A percentile compares a stretch with the other conserved stretches of the same genome.
phyloP scores from a whole-genome alignment of 805 yeast genomes.

The Yamadazyma scolyti region DNA sequence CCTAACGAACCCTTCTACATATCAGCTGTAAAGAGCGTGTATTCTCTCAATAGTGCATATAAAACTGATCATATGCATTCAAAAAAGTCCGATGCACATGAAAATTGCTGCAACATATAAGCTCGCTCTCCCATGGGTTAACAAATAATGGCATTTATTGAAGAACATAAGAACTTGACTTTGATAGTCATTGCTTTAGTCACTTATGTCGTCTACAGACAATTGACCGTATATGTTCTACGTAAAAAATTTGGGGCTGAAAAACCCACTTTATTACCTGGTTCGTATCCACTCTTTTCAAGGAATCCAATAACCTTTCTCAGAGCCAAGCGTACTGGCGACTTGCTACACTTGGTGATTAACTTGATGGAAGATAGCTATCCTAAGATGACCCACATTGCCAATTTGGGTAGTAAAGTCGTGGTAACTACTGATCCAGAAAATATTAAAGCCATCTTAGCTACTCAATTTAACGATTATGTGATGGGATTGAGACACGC shows the following conservation, averaged over 20 bases:
- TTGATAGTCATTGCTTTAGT: slow-evolving; percentile 2
- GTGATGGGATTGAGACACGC: slow-evolving; percentile 26
- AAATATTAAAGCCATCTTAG: slow-evolving; percentile 30
- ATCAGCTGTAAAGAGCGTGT: no score
- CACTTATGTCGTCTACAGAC: slow-evolving; percentile 1
- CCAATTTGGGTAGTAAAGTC: slow-evolving; percentile 18
- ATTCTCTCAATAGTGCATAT: no score
- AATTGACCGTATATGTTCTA: slow-evolving; percentile 5
- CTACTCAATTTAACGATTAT: slow-evolving; percentile 32
- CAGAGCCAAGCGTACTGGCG: slow-evolving; percentile 10
- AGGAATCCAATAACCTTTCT: slow-evolving; percentile 10
- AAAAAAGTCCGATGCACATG: no score
- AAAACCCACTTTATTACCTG: slow-evolving; percentile 10
- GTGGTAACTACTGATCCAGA: slow-evolving; percentile 28
- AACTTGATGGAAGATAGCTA: slow-evolving; percentile 9
- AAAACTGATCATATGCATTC: no score
- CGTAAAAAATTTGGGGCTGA: slow-evolving; percentile 9
- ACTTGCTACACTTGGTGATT: slow-evolving; percentile 9
- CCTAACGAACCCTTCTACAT: no score
- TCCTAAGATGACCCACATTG: slow-evolving; percentile 14
- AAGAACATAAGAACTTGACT: no score
- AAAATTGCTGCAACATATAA: no score
- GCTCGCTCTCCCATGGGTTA: no score
- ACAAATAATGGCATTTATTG: no score
- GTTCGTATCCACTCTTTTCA: slow-evolving; percentile 13